Evolutionary conservation across 805 yeast genomes (phyloP).

Genomic region (Zygosaccharomyces bailii): DNA sequence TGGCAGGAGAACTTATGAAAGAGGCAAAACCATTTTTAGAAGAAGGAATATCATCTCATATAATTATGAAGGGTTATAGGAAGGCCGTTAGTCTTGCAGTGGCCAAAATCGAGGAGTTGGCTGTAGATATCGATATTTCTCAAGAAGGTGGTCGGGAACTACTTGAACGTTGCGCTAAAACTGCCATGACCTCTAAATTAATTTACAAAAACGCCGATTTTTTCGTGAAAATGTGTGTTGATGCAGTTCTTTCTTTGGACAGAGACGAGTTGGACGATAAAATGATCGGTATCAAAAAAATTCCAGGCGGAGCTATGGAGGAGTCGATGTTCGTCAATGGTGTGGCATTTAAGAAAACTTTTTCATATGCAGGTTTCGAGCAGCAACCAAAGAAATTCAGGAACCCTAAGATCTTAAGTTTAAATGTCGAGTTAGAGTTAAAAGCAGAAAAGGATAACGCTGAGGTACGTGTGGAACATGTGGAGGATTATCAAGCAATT

Average conservation of each 20-base stretch:
- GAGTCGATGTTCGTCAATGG: constrained; percentile 87
- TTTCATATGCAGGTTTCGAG: constrained; percentile 97
- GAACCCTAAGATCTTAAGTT: constrained; percentile 75
- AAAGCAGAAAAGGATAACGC: constrained; percentile 99
- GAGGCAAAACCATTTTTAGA: constrained; percentile 89
- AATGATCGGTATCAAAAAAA: constrained; percentile 89
- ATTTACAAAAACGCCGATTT: constrained; percentile 83
- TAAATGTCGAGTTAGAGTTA: constrained; percentile 91
- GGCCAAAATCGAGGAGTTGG: constrained; percentile 65
- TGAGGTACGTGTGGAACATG: constrained; percentile 93
- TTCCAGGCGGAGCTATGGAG: constrained; percentile 95
- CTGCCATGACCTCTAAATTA: constrained; percentile 96
- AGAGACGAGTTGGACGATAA: constrained; percentile 81
- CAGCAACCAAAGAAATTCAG: constrained; percentile 89
- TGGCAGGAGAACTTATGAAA: constrained; percentile 92
- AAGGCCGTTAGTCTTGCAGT: constrained; percentile 78
- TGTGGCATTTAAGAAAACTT: constrained; percentile 96
- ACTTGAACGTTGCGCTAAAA: constrained; percentile 87
- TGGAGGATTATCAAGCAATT: constrained; percentile 87
- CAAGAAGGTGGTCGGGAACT: constrained; percentile 56
- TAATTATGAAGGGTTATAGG: constrained; percentile 82
- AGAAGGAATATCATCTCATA: constrained; percentile 91
- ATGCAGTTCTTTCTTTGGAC: constrained; percentile 86
- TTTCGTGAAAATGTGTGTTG: constrained; percentile 95
- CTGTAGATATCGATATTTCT: constrained; percentile 67